Conservation (phyloP, 2,329 filamentous ascomycete species). For the Erysiphe neolycopersici region DNA sequence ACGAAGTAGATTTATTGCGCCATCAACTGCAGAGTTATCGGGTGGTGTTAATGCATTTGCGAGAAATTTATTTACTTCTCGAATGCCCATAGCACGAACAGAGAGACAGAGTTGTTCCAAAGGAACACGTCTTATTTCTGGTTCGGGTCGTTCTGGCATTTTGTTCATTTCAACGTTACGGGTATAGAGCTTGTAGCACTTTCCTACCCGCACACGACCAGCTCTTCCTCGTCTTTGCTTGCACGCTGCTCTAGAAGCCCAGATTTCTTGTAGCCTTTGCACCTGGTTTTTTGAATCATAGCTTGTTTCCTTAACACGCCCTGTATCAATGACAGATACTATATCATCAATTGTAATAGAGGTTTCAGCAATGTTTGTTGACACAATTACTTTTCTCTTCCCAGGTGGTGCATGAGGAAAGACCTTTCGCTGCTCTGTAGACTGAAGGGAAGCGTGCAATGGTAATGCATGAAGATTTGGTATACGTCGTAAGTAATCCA, state of each 20-base stretch:
- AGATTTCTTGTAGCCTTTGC: conserved; percentile 79
- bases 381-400: conserved; percentile 75
- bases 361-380: conserved; percentile 92
- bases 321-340: conserved; percentile 83
- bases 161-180: conserved; percentile 50
- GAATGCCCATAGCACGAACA: conserved; percentile 81
- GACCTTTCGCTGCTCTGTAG: conserved; percentile 64
- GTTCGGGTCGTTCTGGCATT: conserved; percentile 73
- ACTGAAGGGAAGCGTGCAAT: conserved; percentile 75
- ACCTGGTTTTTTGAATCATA: conserved; percentile 84
- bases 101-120: conserved; percentile 85
- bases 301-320: conserved; percentile 86
- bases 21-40: conserved; percentile 59
- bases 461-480: conserved; percentile 52
- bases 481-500: conserved; percentile 38
- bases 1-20: conserved; percentile 50
- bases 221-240: conserved; percentile 86
- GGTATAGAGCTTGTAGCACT: conserved; percentile 90
- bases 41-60: conserved; percentile 73
- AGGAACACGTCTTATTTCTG: conserved; percentile 78
- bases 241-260: conserved; percentile 80
- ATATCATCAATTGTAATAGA: conserved; percentile 98
- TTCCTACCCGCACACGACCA: conserved; percentile 70
- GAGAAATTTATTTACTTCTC: conserved; percentile 57
- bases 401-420: conserved; percentile 52